phyloP scores from a whole-genome alignment of 75 land plant genomes.

The Pinus tabuliformis region DNA sequence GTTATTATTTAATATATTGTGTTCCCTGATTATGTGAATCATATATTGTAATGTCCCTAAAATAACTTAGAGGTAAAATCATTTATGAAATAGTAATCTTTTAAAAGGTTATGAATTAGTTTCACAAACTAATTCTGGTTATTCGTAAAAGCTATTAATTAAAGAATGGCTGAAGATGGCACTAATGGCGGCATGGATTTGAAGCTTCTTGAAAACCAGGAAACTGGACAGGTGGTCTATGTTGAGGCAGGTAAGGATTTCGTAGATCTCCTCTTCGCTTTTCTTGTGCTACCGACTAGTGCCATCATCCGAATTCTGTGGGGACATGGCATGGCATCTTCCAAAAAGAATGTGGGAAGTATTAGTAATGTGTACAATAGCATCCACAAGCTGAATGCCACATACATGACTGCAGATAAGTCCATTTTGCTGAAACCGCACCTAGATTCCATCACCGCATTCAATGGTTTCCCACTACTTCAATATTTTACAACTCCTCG shows the following conservation, averaged over 20 bases:
- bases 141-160: too few species aligned
- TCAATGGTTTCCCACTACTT: neutral
- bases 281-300: conserved; percentile 37
- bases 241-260: conserved; percentile 50
- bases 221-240: conserved; percentile 20
- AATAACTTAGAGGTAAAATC: too few species aligned
- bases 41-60: too few species aligned
- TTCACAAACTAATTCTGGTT: too few species aligned
- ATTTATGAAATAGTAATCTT: too few species aligned
- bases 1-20: too few species aligned
- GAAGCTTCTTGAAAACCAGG: conserved; percentile 35
- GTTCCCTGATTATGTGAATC: too few species aligned
- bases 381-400: conserved; percentile 15
- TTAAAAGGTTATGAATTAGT: too few species aligned
- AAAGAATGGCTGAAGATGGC: too few species aligned
- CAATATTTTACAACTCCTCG: neutral
- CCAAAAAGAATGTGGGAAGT: conserved; percentile 20
- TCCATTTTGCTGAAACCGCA: neutral
- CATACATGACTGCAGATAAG: neutral
- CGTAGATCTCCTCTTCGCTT: conserved; percentile 43
- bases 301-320: conserved; percentile 25
- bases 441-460: neutral
- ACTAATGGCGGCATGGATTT: neutral
- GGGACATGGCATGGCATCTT: neutral
- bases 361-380: conserved; percentile 28